Evolutionary conservation across 495 filamentous ascomycete species (phyloP).

Genomic region (Podospora didyma): DNA sequence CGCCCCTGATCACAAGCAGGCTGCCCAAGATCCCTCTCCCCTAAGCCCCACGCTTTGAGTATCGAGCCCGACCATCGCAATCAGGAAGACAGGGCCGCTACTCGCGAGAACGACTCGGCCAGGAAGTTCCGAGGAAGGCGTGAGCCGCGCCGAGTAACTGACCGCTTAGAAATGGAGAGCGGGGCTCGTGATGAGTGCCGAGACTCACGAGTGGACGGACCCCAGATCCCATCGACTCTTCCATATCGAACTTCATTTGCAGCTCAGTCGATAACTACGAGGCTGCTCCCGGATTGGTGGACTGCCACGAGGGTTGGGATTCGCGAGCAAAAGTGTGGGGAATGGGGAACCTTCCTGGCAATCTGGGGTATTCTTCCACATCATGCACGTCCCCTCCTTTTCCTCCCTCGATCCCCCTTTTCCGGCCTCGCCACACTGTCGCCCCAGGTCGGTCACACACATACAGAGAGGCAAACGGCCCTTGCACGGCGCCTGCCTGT

Average conservation of each 20-base stretch:
- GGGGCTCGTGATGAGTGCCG: conserved; percentile 36
- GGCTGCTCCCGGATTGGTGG: conserved; percentile 26
- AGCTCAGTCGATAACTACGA: conserved; percentile 24
- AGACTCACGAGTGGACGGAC: conserved; percentile 25
- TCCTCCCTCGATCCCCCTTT: conserved; percentile 4
- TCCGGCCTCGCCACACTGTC: background rate
- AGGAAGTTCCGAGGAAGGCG: conserved; percentile 37
- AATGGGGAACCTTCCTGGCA: conserved; percentile 16
- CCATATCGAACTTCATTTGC: conserved; percentile 37
- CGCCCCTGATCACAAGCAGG: background rate
- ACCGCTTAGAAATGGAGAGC: conserved; percentile 33
- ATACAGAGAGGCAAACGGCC: background rate
- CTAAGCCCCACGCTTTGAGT: conserved; percentile 1
- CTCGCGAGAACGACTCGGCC: conserved; percentile 38
- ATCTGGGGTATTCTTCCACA: conserved; percentile 25
- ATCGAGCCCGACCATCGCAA: conserved; percentile 26
- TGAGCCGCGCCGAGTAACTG: conserved; percentile 28
- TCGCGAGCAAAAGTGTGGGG: conserved; percentile 26
- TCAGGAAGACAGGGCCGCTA: conserved; percentile 47
- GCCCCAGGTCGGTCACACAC: background rate
- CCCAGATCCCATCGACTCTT: conserved; percentile 28
- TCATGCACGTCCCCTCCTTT: conserved; percentile 21
- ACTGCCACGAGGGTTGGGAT: conserved; percentile 4
- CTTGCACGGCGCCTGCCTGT: conserved; percentile 7
- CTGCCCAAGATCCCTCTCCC: background rate